A percentile compares a stretch with the other conserved stretches of the same genome.
Evolutionary conservation across 768 basidiomycete genomes (phyloP).

Genomic region (Termitomyces titanicus): DNA sequence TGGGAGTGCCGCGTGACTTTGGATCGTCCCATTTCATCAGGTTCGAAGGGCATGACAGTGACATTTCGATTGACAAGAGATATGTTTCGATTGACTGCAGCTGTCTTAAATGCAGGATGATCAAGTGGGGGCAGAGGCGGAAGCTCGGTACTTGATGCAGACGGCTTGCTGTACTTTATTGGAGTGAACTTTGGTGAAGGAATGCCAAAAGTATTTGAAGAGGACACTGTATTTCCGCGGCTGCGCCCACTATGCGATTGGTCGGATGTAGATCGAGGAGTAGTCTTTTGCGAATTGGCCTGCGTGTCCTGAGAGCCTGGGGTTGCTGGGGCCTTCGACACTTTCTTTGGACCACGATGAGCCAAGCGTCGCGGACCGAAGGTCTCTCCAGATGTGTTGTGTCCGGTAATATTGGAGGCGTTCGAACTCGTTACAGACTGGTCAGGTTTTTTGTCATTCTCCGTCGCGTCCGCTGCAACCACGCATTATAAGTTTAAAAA

Average conservation of each 20-base stretch:
- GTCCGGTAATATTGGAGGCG: slow-evolving; percentile 5
- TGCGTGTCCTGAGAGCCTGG: slow-evolving; percentile 6
- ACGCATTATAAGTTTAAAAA: background rate
- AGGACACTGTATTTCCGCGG: slow-evolving; percentile 19
- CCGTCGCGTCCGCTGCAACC: background rate
- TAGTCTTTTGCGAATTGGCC: slow-evolving; percentile 3
- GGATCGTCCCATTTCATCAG: background rate
- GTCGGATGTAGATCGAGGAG: slow-evolving; percentile 11
- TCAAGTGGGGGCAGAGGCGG: slow-evolving; percentile 57
- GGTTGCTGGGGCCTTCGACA: slow-evolving; percentile 4
- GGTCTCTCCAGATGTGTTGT: slow-evolving; percentile 15
- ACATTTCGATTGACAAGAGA: slow-evolving; percentile 1
- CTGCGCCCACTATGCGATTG: slow-evolving; percentile 10
- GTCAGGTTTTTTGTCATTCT: slow-evolving; percentile 2
- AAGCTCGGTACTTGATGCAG: slow-evolving; percentile 29
- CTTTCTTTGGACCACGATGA: slow-evolving; percentile 4
- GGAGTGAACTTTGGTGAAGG: slow-evolving; percentile 29
- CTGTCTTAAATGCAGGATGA: slow-evolving; percentile 35
- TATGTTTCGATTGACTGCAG: background rate
- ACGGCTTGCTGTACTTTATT: slow-evolving; percentile 15
- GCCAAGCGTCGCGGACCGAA: slow-evolving; percentile 10
- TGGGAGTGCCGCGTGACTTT: slow-evolving; percentile 17
- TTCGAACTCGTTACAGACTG: slow-evolving; percentile 11
- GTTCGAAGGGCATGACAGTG: background rate
- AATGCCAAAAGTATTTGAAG: slow-evolving; percentile 31